Conservation (phyloP, 768 basidiomycete genomes). For the Lactarius sanguifluus region DNA sequence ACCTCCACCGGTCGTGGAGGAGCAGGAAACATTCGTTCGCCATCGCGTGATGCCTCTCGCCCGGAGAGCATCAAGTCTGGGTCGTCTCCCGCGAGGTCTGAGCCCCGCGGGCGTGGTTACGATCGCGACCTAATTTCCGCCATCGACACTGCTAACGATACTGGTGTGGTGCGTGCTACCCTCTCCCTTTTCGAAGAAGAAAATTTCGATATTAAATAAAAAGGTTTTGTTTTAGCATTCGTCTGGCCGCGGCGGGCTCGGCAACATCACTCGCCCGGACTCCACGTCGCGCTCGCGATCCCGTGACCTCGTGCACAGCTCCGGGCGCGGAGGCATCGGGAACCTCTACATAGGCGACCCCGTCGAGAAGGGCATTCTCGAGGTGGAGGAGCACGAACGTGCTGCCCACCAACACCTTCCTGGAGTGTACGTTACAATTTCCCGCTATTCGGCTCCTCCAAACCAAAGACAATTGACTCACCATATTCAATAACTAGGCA, state of each 20-base stretch:
- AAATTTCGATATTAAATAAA: background rate
- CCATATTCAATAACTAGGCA: slow-evolving; percentile 41
- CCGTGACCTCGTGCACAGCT: slow-evolving; percentile 47
- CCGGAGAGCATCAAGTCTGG: background rate
- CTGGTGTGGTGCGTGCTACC: slow-evolving; percentile 9
- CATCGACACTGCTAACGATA: background rate
- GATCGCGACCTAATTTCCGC: slow-evolving; percentile 34
- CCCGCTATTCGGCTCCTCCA: background rate
- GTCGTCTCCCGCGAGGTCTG: slow-evolving; percentile 6
- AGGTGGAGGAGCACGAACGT: slow-evolving; percentile 41
- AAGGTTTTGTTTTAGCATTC: slow-evolving; percentile 38
- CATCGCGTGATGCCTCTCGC: slow-evolving; percentile 52
- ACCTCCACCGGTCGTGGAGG: slow-evolving; percentile 77
- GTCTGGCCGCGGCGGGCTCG: slow-evolving; percentile 62
- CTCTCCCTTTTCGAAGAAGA: background rate
- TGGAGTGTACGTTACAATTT: slow-evolving; percentile 43
- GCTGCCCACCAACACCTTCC: slow-evolving; percentile 32
- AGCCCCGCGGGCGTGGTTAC: slow-evolving; percentile 31
- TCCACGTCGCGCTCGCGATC: slow-evolving; percentile 49
- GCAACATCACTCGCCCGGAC: slow-evolving; percentile 47
- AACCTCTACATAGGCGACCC: slow-evolving; percentile 46
- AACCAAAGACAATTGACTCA: background rate
- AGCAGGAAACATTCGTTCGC: slow-evolving; percentile 80
- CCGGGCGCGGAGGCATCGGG: slow-evolving; percentile 64
- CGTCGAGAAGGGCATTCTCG: slow-evolving; percentile 31